Evolutionary conservation across 1,284 basidiomycete genomes (phyloP), one percentile per base, ranked within the genome.

Genomic region (Pulveroboletus sp.): DNA sequence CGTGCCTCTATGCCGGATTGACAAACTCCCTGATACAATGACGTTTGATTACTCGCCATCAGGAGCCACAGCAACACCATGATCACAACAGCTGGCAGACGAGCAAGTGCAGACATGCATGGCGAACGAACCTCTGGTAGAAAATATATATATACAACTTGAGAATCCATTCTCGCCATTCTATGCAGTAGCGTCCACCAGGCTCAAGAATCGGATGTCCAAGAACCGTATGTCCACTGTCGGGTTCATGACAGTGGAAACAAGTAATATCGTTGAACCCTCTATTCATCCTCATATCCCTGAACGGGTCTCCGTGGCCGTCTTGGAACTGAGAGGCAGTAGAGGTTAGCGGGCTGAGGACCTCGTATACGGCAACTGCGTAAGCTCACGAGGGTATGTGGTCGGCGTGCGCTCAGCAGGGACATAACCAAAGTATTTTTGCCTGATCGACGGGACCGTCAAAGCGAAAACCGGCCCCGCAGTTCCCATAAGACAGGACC

Each of bases 301-400:
- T 70, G 62, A 26, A 80, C 68, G 51, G 66, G 58, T 60, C 69
- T 66, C 59, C 78, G 73, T 31, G 72, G 59, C 22, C 78, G 72
- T 57, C 75, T 70, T 33, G 78, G 68, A n/a, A 75, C 67, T 74
- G 55, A 36, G 43, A 42, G 20, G 35, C 24, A 22, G 28, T 18
- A 5, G 25, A 25, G 9, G 25, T 59, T 15, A 62, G 48, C 22
- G 53, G 45, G 14, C 17, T 15, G 28, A 15, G n/a, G 24, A 44
- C 1, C 8, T 24, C 18, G 18, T 25, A 8, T 22, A 28, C 26
- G 24, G 15, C 6, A 33, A 12, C 36, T 11, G 42, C 31, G 22
- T 31, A 29, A 20, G 81, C 93, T 72, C 72, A 97, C 95, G 71
- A 65, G 95, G 95, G 75, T 92, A 98, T 28, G 91, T 84, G 15